These are phyloP conservation scores for Dacryopinax spathularia DNA, from an alignment of 768 basidiomycete genomes.

Conservation along the genomic window DNA sequence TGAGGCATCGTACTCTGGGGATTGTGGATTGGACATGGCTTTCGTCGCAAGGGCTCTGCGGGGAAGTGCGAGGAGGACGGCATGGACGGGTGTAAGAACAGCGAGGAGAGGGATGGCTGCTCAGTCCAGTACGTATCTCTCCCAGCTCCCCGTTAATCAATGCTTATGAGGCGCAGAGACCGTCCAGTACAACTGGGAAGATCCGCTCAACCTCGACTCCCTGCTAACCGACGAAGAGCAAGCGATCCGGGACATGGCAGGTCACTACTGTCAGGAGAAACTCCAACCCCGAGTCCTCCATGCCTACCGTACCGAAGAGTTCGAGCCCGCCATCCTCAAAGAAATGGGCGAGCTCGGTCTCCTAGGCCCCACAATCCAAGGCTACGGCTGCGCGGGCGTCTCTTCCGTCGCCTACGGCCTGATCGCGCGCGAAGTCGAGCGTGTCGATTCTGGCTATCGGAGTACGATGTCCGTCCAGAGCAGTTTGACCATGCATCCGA, in stretches of 20 bases:
- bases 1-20: neutral
- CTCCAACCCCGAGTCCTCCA: constrained; percentile 78
- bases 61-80: neutral
- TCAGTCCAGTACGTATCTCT: neutral
- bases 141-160: neutral
- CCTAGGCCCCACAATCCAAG: constrained; percentile 81
- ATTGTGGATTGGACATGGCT: neutral
- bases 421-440: constrained; percentile 84
- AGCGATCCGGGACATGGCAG: constrained; percentile 71
- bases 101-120: neutral
- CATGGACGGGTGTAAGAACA: neutral
- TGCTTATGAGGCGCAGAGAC: constrained; percentile 17
- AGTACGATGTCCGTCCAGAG: constrained; percentile 92
- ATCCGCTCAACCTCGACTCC: constrained; percentile 66
- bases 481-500: constrained; percentile 92
- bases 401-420: constrained; percentile 88
- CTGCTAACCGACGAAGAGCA: constrained; percentile 80
- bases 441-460: constrained; percentile 92
- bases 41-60: neutral
- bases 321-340: constrained; percentile 56
- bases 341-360: constrained; percentile 91
- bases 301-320: constrained; percentile 82
- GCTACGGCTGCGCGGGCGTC: constrained; percentile 86
- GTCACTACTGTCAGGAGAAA: constrained; percentile 70
- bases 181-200: constrained; percentile 27